Conservation (phyloP, 78 protist species). For the Tieghemostelium lacteum region DNA sequence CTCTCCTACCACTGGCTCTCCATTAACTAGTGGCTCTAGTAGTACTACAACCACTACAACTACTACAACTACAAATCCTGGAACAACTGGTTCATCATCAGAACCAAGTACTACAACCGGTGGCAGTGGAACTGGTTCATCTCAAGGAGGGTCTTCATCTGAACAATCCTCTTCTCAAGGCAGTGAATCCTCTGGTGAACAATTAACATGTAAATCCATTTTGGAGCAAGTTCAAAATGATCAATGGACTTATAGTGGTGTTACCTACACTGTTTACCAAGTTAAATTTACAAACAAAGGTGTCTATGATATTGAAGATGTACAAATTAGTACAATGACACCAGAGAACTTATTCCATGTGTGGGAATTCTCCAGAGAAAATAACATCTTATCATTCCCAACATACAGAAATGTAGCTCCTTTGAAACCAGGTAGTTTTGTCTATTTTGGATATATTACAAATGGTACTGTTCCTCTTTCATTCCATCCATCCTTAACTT, state of each 20-base stretch:
- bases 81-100: neutral
- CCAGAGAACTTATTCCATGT: neutral
- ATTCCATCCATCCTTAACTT: neutral
- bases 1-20: slow-evolving; percentile 19
- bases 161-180: neutral
- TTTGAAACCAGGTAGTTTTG: neutral
- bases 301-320: neutral
- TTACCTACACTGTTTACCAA: neutral
- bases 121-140: neutral
- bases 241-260: neutral
- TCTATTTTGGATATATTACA: slow-evolving; percentile 25
- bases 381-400: neutral
- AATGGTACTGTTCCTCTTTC: neutral
- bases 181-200: too few species aligned
- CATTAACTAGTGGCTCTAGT: neutral
- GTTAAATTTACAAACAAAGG: slow-evolving; percentile 13
- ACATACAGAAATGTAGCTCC: neutral
- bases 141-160: neutral
- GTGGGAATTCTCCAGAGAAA: neutral
- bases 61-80: neutral
- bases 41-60: neutral
- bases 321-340: neutral
- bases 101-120: slow-evolving; percentile 1
- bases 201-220: neutral
- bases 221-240: neutral